Base-by-base conservation (phyloP, 2,329 filamentous ascomycete species). In the Teratosphaeria gauchensis region DNA sequence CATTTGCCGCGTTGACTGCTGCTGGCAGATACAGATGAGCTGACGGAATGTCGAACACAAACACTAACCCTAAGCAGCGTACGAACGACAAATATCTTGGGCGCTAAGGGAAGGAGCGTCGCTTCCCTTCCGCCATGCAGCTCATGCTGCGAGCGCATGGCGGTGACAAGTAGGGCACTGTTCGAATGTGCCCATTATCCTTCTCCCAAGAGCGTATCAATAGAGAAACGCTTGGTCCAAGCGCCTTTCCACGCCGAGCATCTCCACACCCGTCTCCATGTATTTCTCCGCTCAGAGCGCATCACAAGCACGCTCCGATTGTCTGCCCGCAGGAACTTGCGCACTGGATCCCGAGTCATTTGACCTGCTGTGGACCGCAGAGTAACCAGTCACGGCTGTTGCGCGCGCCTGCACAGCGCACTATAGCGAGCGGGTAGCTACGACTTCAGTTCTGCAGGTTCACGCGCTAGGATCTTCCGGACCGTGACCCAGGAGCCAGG, bases 401-500 rank as follows among this genome's bases (percentile, higher is more conserved):
- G 53, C 51, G 57, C 52, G 52, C 12, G 46, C 33, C 30, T 56
- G 55, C 55, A 51, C 19, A 24, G 31, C 24, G 21, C 24, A 14
- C 19, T 31, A 14, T 12, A 33, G 51, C 30, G 35, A 19, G n/a
- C 21, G 19, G 19, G 14, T 19, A 24, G 35, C 35, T 53, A 55
- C 42, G 19, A 48, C 42, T 48, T 19, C n/a, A 19, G 16, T 21
- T 16, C 53, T 56, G 58, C 58, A 56, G 54, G n/a, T 32, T 6
- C 31, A 55, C 58, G 58, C 58, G 55, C 28, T 38, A 31, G 38
- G 46, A 14, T 58, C 33, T 28, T 51, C 52, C 30, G 56, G 51
- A 46, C 52, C 56, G 42, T 30, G 51, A 33, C 46, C 58, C 58
- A 59, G 35, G 54, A 53, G 54, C 58, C 58, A 55, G 54, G 58